Evolutionary conservation across 805 yeast genomes (phyloP), one percentile per base, ranked within the genome.

Genomic region (Starmerella davenportii): DNA sequence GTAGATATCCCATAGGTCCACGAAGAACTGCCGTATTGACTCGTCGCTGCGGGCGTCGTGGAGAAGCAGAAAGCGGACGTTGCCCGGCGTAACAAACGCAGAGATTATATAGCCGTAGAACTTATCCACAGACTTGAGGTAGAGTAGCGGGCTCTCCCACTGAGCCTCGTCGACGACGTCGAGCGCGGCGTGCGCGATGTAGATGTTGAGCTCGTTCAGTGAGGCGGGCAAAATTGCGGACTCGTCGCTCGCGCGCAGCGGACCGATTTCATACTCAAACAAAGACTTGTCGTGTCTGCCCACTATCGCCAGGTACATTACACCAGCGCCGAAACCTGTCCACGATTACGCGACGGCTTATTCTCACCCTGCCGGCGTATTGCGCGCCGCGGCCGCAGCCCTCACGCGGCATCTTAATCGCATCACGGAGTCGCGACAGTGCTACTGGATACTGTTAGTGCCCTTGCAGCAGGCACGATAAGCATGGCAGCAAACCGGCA

Each of bases 91-190:
- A 30, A 87, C 66, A 54, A 74, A 90, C 3, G 87, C 92, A 39
- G 82, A 79, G n/a, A 87, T 71, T 35, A 67, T 62, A 47, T 74
- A 72, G 4, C 90, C 92, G 55, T 85, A 81, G 56, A 82, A 87
- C 28, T 76, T 73, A 58, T 90, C 98, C 16, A 87, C 70, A 34
- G 70, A 70, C 34, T 87, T 85, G 44, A 84, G 60, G 51, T 79
- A 76, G 45, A 78, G 64, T 33, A 68, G 64, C 45, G 65, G 71
- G 8, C 70, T 64, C 35, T 71, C 69, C 87, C 93, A 84, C 53
- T 84, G 95, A 2, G 73, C 59, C 50, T 85, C 94, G 46, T 90
- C 95, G 0, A 90, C 74, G n/a, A 90, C 66, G 56, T 90, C 98
- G 28, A 90, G 59, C 2, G 96, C 73, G 1, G 95, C 71, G 53